Conservation (phyloP, 2,329 filamentous ascomycete genomes). For the Fusarium kyushuense region DNA sequence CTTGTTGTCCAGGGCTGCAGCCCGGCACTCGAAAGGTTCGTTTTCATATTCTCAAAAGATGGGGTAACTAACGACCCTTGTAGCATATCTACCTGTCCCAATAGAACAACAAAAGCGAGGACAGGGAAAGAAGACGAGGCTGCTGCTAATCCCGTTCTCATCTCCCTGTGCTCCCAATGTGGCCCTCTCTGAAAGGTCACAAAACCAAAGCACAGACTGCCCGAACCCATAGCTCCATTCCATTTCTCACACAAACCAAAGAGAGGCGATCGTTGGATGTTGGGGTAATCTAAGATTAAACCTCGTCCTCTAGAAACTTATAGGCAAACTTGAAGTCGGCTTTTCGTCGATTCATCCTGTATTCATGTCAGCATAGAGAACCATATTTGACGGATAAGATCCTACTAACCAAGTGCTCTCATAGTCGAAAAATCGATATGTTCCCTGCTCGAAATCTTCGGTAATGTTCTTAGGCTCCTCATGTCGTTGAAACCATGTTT, state of each 20-base stretch:
- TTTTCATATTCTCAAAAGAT: conserved; percentile 42
- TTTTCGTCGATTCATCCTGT: conserved; percentile 98
- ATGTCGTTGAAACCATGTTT: conserved; percentile 98
- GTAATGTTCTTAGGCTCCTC: conserved; percentile 99
- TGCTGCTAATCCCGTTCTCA: conserved; percentile 13
- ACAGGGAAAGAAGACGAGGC: conserved; percentile 28
- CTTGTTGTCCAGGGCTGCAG: conserved; percentile 21
- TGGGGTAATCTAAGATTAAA: conserved; percentile 57
- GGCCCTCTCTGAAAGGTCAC: conserved; percentile 22
- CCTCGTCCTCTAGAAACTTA: conserved; percentile 96
- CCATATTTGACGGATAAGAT: no score
- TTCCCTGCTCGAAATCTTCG: conserved; percentile 98
- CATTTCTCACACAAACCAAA: conserved; percentile 20
- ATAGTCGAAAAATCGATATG: conserved; percentile 99
- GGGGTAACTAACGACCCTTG: conserved; percentile 29
- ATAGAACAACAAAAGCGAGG: conserved; percentile 30
- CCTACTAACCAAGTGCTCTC: conserved; percentile 92
- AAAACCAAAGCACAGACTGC: conserved; percentile 40
- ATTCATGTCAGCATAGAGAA: conserved; percentile 33
- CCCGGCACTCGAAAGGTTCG: conserved; percentile 33
- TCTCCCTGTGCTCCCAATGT: conserved; percentile 29
- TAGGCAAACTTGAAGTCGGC: conserved; percentile 99
- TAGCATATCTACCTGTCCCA: conserved; percentile 33
- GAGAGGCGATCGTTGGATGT: conserved; percentile 4
- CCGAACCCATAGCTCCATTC: conserved; percentile 34